Conservation (phyloP, 2,329 filamentous ascomycete species). For the Metarhizium humberi region DNA sequence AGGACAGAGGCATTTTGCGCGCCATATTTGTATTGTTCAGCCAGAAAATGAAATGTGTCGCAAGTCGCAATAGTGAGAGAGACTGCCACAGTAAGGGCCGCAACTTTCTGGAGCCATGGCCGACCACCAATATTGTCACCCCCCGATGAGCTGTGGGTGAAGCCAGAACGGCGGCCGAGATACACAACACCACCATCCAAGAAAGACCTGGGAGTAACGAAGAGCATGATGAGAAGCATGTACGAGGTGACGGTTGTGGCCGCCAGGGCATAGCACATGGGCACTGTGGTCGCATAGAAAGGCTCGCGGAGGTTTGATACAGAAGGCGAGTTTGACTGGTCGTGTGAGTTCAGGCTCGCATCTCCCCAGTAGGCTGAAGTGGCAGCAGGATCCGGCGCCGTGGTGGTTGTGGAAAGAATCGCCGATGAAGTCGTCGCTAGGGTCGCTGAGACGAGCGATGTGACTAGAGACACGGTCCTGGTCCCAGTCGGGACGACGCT, state of each 20-base stretch:
- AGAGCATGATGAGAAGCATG: conserved; percentile 84
- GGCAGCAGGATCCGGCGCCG: not conserved
- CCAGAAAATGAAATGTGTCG: conserved; percentile 79
- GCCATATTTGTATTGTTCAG: conserved; percentile 69
- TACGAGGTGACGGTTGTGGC: conserved; percentile 87
- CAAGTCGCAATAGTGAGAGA: conserved; percentile 90
- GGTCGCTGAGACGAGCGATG: not conserved
- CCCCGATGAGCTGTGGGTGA: conserved; percentile 71
- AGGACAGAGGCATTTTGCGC: conserved; percentile 71
- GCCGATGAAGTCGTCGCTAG: conserved; percentile 2
- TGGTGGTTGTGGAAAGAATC: not conserved
- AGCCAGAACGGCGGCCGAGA: conserved; percentile 70
- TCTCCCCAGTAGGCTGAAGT: conserved; percentile 15
- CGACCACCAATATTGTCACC: conserved; percentile 82
- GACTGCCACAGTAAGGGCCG: conserved; percentile 63
- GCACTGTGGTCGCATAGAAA: conserved; percentile 89
- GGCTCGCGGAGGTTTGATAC: conserved; percentile 68
- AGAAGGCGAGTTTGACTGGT: conserved; percentile 22
- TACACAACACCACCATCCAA: conserved; percentile 78
- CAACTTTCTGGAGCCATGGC: conserved; percentile 86
- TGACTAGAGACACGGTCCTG: not conserved
- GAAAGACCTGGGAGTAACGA: conserved; percentile 91
- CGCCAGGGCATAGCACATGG: conserved; percentile 86
- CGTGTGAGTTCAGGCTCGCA: conserved; percentile 20
- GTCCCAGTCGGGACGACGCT: conserved; percentile 4